These are phyloP conservation scores for Pelargonium myrrhifolium DNA, from an alignment of 441 rosid genomes.

Conservation along the genomic window DNA sequence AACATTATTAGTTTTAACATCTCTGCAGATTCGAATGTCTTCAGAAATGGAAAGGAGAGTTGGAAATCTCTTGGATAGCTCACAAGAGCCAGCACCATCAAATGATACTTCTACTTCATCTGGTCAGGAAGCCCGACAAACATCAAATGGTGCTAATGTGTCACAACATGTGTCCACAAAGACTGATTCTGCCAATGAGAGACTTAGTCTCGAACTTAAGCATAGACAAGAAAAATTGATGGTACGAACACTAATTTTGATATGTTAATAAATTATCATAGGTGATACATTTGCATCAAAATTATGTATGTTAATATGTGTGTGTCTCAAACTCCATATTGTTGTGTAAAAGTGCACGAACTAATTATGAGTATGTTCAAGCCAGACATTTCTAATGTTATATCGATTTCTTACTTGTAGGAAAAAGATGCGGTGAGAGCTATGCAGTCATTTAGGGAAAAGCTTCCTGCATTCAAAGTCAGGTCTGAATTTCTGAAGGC, in stretches of 20 bases:
- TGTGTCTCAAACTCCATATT: background rate
- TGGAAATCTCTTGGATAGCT: constrained; percentile 61
- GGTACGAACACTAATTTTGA: constrained; percentile 29
- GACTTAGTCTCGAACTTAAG: constrained; percentile 55
- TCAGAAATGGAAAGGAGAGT: constrained; percentile 73
- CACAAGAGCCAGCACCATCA: constrained; percentile 33
- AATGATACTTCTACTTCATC: constrained; percentile 32
- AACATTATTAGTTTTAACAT: constrained; percentile 10
- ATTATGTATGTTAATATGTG: background rate
- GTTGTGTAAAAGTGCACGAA: background rate
- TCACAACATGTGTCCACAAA: constrained; percentile 27
- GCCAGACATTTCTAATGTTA: constrained; percentile 9
- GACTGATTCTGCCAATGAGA: constrained; percentile 46
- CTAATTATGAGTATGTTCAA: background rate
- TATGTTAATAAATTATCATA: background rate
- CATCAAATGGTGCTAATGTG: constrained; percentile 26
- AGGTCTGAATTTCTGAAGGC: constrained; percentile 65
- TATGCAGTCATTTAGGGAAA: constrained; percentile 67
- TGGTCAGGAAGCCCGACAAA: constrained; percentile 29
- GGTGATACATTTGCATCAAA: background rate
- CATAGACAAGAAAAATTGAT: constrained; percentile 58
- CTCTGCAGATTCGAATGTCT: constrained; percentile 76
- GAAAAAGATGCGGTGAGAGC: constrained; percentile 41
- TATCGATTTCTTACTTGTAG: constrained; percentile 32
- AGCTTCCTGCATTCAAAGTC: constrained; percentile 80